These are phyloP conservation scores for Aspergillus pseudoterreus DNA, from an alignment of 2,329 filamentous ascomycete genomes.

Conservation along the genomic window DNA sequence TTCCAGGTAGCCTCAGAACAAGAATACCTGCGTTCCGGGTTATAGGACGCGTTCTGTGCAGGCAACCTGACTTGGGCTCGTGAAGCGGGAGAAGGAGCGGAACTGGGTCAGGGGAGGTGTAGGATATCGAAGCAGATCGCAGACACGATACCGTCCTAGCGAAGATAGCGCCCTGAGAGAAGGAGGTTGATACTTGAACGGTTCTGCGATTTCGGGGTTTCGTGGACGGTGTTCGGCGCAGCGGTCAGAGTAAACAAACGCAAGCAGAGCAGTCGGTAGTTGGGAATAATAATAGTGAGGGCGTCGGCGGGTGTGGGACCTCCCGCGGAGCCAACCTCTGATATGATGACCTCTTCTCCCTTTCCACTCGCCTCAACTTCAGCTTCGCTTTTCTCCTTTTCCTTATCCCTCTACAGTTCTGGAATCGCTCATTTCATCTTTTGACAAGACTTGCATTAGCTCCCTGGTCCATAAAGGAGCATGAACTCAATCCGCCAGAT, in stretches of 20 bases:
- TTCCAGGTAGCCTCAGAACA: conserved; percentile 19
- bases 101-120: conserved; percentile 30
- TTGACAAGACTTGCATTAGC: not conserved
- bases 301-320: conserved; percentile 15
- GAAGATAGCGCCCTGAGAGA: conserved; percentile 1
- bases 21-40: conserved; percentile 1
- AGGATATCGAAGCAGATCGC: conserved; percentile 2
- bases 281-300: conserved; percentile 10
- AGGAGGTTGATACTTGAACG: not conserved
- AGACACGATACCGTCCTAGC: not conserved
- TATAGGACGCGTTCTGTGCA: conserved; percentile 16
- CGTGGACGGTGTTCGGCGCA: not conserved
- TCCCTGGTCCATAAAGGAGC: conserved; percentile 13
- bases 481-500: conserved; percentile 97
- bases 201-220: not conserved
- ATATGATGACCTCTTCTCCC: conserved; percentile 9
- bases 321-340: conserved; percentile 17
- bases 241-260: conserved; percentile 7
- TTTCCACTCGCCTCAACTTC: not conserved
- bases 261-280: not conserved
- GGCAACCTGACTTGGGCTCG: conserved; percentile 2
- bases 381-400: not conserved
- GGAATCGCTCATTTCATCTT: not conserved
- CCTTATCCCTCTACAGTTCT: not conserved
- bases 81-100: conserved; percentile 18